A percentile compares a stretch with the other conserved stretches of the same genome.
Conservation (phyloP, 108 stramenopile genomes). For the Parmales sp. region DNA sequence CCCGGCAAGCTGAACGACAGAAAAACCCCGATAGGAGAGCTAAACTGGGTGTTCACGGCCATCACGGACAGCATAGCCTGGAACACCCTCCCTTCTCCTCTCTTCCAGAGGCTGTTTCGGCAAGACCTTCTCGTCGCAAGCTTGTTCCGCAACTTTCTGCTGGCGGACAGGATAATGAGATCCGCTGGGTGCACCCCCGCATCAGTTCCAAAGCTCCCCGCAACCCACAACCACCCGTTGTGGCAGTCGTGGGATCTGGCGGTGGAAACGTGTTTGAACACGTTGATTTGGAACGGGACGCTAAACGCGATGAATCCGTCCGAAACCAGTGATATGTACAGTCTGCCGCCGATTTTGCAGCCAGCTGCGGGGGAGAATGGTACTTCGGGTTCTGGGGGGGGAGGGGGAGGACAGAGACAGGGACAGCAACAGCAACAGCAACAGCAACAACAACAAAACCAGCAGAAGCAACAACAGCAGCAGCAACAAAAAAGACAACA, state of each 20-base stretch:
- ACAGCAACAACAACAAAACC: too few relatives aligned
- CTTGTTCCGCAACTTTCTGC: conserved; percentile 96
- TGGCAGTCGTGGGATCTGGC: conserved; percentile 98
- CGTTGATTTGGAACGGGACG: conserved; percentile 58
- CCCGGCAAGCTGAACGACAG: conserved; percentile 84
- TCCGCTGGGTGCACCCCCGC: conserved; percentile 79
- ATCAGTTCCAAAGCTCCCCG: conserved; percentile 78
- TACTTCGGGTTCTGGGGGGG: too few relatives aligned
- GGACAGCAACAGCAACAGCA: neutral
- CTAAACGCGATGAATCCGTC: conserved; percentile 20
- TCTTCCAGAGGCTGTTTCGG: conserved; percentile 95
- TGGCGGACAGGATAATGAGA: conserved; percentile 90
- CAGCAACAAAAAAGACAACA: too few relatives aligned
- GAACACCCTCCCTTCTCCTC: conserved; percentile 86
- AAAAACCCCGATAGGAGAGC: conserved; percentile 70
- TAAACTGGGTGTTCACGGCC: conserved; percentile 99
- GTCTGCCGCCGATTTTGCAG: neutral
- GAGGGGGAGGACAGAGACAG: too few relatives aligned
- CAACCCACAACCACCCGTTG: conserved; percentile 82
- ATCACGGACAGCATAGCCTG: conserved; percentile 99
- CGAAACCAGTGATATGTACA: neutral
- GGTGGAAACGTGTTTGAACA: conserved; percentile 80
- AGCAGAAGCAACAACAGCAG: too few relatives aligned
- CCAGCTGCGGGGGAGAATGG: too few relatives aligned
- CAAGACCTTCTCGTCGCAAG: conserved; percentile 90